Base-by-base conservation (phyloP, 139 green algal genomes). In the Diplosphaera chodatii region DNA sequence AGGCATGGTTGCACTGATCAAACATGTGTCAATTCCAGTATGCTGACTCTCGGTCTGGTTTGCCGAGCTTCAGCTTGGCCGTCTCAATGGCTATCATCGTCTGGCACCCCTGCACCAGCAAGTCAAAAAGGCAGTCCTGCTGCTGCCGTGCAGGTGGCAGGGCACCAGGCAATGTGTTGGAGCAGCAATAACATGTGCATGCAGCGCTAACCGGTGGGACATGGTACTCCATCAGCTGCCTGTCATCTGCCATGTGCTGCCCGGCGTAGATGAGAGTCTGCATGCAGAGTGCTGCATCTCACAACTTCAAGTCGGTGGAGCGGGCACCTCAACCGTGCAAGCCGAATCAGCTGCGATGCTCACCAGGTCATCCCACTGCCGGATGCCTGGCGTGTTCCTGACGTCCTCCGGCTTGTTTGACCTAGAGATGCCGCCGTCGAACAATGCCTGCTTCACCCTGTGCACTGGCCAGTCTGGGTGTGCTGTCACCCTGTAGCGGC, bases 11-110 rank as follows among this genome's bases (percentile, higher is more conserved):
- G n/a, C n/a, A n/a, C n/a, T n/a, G n/a, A n/a, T n/a, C n/a, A n/a
- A n/a, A n/a, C n/a, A n/a, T n/a, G n/a, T 30, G 16, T 88, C 69
- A 96, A 70, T 96, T 96, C 90, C 90, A 96, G 74, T 93, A 96
- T 1, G 90, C 88, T 8, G 88, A 91, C 65, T 96, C 90, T 1
- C 74, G 79, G 59, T 94, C 88, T 28, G 88, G 90, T 56, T 81
- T 83, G 31, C 85, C 80, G 22, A 80, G 71, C 28, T 85, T 74
- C 66, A 97, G 80, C 84, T 95, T 94, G 33, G 87, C 89, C 0
- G 73, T 75, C 78, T 97, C 92, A 30, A 96, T 93, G 15, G 90
- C 90, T 40, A 97, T 92, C 67, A 97, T 70, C 41, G 68, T 75
- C 70, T 96, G 86, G 82, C 92, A 97, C 33, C 92, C 91, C 86